Percentiles rank a stretch among this genome's conserved stretches.
Conservation (phyloP, 2,329 filamentous ascomycete species). For the Neopestalotiopsis clavispora region DNA sequence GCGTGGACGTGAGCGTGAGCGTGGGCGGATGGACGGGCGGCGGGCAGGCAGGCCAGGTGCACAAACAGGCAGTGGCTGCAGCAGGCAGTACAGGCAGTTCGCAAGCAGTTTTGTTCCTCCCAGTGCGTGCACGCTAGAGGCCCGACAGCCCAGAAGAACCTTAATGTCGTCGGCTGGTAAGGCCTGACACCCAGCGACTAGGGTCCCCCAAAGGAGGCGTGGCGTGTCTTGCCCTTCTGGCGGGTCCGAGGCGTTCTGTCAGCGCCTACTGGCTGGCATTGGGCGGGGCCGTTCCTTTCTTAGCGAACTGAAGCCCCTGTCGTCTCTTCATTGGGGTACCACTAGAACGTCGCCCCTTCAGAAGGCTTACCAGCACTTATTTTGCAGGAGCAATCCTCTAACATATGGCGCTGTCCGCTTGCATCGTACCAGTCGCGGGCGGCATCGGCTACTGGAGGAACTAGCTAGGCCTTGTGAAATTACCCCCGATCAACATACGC, state of each 20-base stretch:
- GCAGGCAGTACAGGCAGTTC: neutral
- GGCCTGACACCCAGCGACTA: constrained; percentile 3
- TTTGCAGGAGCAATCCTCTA: neutral
- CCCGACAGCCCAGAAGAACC: constrained; percentile 14
- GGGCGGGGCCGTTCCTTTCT: neutral
- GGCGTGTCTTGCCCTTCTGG: constrained; percentile 8
- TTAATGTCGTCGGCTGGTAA: constrained; percentile 18
- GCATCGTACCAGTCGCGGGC: neutral
- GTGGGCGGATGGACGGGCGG: neutral
- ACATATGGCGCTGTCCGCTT: neutral
- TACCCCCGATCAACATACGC: constrained; percentile 14
- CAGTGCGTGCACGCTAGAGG: neutral
- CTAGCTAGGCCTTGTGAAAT: constrained; percentile 8
- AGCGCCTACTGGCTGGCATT: constrained; percentile 2
- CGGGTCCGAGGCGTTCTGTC: neutral
- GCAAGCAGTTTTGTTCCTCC: neutral
- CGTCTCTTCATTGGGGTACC: neutral
- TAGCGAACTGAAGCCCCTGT: neutral
- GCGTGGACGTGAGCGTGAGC: neutral
- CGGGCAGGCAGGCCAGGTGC: neutral
- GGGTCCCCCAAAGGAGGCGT: neutral
- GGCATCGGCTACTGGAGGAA: neutral
- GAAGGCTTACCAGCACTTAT: neutral
- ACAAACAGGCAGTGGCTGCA: neutral
- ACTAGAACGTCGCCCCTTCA: neutral